A percentile compares a stretch with the other conserved stretches of the same genome.
Conservation (phyloP, 1,284 basidiomycete species). For the Meripilus lineatus region DNA sequence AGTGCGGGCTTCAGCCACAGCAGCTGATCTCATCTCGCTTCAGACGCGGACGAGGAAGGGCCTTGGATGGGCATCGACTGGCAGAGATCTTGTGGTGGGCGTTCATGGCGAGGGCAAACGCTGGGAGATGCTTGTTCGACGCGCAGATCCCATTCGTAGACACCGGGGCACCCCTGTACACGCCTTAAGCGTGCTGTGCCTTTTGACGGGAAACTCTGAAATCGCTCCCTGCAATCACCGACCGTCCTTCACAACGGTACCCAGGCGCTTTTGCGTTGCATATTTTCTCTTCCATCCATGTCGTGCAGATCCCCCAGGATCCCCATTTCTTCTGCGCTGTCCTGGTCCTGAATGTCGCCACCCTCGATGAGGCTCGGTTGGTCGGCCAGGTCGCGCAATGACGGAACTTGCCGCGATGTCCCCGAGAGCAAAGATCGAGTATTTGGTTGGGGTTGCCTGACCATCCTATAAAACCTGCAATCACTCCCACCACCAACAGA, state of each 20-base stretch:
- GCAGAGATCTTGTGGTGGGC: no score
- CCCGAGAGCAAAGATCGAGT: conserved; percentile 35
- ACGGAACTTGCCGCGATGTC: conserved; percentile 48
- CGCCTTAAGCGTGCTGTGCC: no score
- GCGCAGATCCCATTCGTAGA: no score
- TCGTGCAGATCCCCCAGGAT: not conserved
- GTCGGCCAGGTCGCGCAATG: not conserved
- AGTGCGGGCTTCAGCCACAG: conserved; percentile 2
- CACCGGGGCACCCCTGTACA: no score
- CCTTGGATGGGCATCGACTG: no score
- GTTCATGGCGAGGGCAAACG: no score
- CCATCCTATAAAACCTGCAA: conserved; percentile 2
- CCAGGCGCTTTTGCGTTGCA: no score
- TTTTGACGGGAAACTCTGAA: no score
- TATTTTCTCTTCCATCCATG: not conserved
- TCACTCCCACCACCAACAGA: conserved; percentile 6
- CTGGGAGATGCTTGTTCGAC: no score
- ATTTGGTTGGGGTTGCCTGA: not conserved
- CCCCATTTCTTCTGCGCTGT: not conserved
- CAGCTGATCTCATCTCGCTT: not conserved
- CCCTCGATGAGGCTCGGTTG: not conserved
- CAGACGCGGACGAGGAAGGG: no score
- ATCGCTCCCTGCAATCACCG: no score
- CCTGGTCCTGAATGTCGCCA: not conserved
- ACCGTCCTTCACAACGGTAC: no score